These are phyloP conservation scores for Agaricus blazei DNA, from an alignment of 768 basidiomycete genomes.

Conservation along the genomic window DNA sequence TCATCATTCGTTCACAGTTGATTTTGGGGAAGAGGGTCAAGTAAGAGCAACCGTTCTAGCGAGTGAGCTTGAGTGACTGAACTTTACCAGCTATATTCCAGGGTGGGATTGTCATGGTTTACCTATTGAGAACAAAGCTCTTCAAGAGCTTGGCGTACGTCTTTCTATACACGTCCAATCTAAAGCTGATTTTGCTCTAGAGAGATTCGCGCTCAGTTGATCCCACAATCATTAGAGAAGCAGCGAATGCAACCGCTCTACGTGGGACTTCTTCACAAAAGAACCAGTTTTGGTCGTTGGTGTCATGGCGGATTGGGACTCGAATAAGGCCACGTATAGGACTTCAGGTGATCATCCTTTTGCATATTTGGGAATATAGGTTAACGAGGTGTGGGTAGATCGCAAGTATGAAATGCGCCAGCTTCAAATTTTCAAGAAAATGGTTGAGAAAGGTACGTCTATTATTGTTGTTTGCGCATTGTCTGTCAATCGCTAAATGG, in stretches of 20 bases:
- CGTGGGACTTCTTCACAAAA: slow-evolving; percentile 73
- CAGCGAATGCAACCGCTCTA: slow-evolving; percentile 68
- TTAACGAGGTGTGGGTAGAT: slow-evolving; percentile 40
- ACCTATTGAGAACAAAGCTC: slow-evolving; percentile 93
- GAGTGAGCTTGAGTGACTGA: not conserved
- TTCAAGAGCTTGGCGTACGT: slow-evolving; percentile 68
- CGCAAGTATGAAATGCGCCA: slow-evolving; percentile 86
- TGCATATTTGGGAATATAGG: not conserved
- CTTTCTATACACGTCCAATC: not conserved
- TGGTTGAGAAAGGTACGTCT: slow-evolving; percentile 75
- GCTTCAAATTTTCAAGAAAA: slow-evolving; percentile 74
- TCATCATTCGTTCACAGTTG: slow-evolving; percentile 87
- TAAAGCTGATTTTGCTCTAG: slow-evolving; percentile 18
- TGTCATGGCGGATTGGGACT: slow-evolving; percentile 89
- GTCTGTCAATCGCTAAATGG: not conserved
- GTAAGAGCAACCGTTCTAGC: slow-evolving; percentile 36
- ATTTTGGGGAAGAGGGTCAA: slow-evolving; percentile 73
- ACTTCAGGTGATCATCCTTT: slow-evolving; percentile 62
- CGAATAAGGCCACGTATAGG: slow-evolving; percentile 62
- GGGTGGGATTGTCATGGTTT: slow-evolving; percentile 99
- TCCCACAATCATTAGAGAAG: slow-evolving; percentile 56
- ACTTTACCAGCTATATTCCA: slow-evolving; percentile 56
- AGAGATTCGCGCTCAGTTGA: slow-evolving; percentile 51
- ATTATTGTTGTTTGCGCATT: not conserved
- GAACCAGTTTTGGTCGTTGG: slow-evolving; percentile 75